A percentile compares a stretch with the other conserved stretches of the same genome.
phyloP scores from a whole-genome alignment of 1,139 yeast genomes.

The Magnusiomyces magnusii region DNA sequence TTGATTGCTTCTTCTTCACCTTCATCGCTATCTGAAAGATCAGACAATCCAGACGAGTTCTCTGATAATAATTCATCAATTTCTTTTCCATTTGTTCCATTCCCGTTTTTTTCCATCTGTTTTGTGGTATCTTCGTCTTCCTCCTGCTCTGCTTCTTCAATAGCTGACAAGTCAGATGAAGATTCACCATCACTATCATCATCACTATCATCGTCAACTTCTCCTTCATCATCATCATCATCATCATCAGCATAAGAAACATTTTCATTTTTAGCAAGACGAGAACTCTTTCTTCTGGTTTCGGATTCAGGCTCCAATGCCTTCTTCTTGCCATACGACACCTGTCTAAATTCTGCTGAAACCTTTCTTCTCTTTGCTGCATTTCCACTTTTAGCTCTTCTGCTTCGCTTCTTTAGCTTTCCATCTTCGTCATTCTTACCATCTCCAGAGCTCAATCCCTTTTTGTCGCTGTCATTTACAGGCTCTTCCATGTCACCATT shows the following conservation, averaged over 20 bases:
- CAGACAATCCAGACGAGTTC: neutral
- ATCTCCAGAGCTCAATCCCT: neutral
- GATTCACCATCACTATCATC: neutral
- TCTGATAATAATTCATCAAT: neutral
- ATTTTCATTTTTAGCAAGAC: neutral
- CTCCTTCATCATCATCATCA: neutral
- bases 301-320: neutral
- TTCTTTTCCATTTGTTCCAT: neutral
- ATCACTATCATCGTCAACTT: neutral
- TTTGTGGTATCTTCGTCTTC: neutral
- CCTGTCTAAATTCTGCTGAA: neutral
- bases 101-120: too few relatives aligned
- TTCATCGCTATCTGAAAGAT: slow-evolving; percentile 2
- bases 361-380: neutral
- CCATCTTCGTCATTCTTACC: neutral
- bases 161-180: neutral
- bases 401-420: neutral
- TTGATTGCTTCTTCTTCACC: neutral
- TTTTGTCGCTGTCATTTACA: neutral
- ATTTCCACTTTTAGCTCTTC: neutral
- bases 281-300: neutral
- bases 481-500: neutral
- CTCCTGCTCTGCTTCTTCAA: neutral
- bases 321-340: neutral
- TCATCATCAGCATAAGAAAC: neutral